Percentiles rank a stretch among this genome's conserved stretches.
These are phyloP conservation scores for Cafeteria roenbergensis DNA, from an alignment of 108 stramenopile species.

Conservation along the genomic window DNA sequence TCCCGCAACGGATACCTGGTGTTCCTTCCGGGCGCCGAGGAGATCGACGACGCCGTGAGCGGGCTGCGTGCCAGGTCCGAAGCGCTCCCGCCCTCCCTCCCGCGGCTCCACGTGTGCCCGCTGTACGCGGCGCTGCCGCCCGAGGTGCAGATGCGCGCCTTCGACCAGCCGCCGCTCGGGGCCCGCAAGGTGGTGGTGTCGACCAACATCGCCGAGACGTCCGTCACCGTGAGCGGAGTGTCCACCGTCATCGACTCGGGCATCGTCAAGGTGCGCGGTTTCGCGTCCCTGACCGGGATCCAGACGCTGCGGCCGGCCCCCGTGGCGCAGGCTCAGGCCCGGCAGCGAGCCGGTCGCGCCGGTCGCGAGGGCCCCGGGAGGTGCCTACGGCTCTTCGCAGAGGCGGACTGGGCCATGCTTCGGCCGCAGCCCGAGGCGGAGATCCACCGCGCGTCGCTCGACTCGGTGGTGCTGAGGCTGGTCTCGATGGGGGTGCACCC, in stretches of 20 bases:
- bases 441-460: conserved; percentile 65
- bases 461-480: conserved; percentile 71
- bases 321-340: conserved; percentile 30
- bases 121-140: conserved; percentile 44
- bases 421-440: conserved; percentile 61
- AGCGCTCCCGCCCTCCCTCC: conserved; percentile 14
- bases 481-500: conserved; percentile 80
- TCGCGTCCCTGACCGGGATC: conserved; percentile 58
- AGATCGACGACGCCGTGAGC: conserved; percentile 48
- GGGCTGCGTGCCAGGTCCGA: conserved; percentile 57
- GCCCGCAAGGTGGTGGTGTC: conserved; percentile 71
- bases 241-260: conserved; percentile 83
- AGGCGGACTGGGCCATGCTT: conserved; percentile 44
- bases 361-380: conserved; percentile 44
- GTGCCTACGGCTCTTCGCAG: conserved; percentile 47
- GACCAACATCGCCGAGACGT: conserved; percentile 95
- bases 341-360: conserved; percentile 43
- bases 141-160: conserved; percentile 56
- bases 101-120: conserved; percentile 26
- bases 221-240: conserved; percentile 82
- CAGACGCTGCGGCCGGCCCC: conserved; percentile 58
- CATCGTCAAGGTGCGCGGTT: conserved; percentile 79
- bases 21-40: conserved; percentile 93
- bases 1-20: conserved; percentile 60
- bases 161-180: conserved; percentile 9